These are phyloP conservation scores for Exophiala spinifera DNA, from an alignment of 2,329 filamentous ascomycete species.

Conservation along the genomic window DNA sequence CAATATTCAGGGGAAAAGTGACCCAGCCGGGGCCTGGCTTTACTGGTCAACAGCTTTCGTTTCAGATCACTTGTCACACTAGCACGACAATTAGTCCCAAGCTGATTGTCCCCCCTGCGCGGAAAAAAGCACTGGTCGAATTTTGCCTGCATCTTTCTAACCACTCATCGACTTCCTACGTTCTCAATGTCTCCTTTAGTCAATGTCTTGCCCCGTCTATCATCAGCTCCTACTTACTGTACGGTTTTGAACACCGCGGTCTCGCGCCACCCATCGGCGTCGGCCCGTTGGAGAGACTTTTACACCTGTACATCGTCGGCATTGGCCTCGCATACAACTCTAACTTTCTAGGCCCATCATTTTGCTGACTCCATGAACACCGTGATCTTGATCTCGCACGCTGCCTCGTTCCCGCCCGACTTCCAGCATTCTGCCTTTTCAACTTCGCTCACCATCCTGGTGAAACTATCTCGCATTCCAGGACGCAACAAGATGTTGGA, in stretches of 20 bases:
- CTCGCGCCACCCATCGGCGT: no score
- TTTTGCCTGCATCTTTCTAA: background rate
- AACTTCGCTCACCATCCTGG: conserved; percentile 19
- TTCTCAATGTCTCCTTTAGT: background rate
- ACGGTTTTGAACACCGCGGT: background rate
- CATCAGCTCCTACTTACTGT: no score
- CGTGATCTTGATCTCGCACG: conserved; percentile 19
- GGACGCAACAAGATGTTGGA: conserved; percentile 21
- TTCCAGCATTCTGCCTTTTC: conserved; percentile 21
- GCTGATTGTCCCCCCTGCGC: background rate
- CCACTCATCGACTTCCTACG: background rate
- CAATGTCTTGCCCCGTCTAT: no score
- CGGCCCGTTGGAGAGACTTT: no score
- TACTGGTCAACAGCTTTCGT: conserved; percentile 2
- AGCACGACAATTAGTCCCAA: conserved; percentile 5
- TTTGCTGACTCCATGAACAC: conserved; percentile 8
- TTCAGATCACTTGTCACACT: conserved; percentile 21
- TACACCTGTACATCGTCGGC: no score
- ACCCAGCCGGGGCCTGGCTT: background rate
- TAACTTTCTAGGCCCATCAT: background rate
- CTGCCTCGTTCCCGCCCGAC: conserved; percentile 3
- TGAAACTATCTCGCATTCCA: conserved; percentile 18
- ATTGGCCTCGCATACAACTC: background rate
- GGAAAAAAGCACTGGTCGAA: background rate
- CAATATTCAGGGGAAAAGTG: conserved; percentile 17